These are phyloP conservation scores for Schizochytrium sp. DNA, from an alignment of 108 stramenopile species.

Conservation along the genomic window DNA sequence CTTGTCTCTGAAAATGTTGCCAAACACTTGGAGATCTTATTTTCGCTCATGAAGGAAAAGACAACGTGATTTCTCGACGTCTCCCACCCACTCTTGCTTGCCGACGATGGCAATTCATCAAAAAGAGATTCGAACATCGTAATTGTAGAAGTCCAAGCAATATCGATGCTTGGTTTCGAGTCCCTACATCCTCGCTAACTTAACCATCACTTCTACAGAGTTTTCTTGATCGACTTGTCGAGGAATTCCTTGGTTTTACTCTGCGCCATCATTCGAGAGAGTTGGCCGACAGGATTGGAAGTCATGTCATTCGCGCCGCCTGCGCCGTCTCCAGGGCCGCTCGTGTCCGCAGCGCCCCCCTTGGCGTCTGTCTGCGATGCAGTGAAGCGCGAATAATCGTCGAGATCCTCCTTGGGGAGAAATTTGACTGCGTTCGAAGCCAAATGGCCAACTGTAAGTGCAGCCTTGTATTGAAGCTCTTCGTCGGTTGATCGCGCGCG, in stretches of 20 bases:
- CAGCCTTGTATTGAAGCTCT: conserved; percentile 66
- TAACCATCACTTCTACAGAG: not conserved
- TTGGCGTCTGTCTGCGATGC: not conserved
- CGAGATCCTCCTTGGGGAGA: not conserved
- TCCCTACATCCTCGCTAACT: too few species aligned
- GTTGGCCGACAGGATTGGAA: not conserved
- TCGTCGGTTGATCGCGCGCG: conserved; percentile 55
- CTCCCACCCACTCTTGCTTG: too few species aligned
- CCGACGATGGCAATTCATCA: too few species aligned
- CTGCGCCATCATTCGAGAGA: not conserved
- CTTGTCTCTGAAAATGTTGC: too few species aligned
- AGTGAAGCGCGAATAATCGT: not conserved
- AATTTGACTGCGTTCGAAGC: conserved; percentile 50
- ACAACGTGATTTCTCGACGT: too few species aligned
- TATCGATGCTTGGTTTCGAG: too few species aligned
- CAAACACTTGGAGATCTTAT: too few species aligned
- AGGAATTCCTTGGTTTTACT: not conserved
- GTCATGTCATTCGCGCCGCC: not conserved
- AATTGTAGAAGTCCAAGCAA: too few species aligned
- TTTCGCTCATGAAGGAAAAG: too few species aligned
- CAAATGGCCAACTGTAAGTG: conserved; percentile 56
- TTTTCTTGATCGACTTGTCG: conserved; percentile 1
- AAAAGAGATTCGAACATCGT: too few species aligned
- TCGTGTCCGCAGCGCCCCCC: not conserved
- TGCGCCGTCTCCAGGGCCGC: not conserved